Evolutionary conservation across 805 yeast genomes (phyloP).

Genomic region (Jamesozyma jinghongensis): DNA sequence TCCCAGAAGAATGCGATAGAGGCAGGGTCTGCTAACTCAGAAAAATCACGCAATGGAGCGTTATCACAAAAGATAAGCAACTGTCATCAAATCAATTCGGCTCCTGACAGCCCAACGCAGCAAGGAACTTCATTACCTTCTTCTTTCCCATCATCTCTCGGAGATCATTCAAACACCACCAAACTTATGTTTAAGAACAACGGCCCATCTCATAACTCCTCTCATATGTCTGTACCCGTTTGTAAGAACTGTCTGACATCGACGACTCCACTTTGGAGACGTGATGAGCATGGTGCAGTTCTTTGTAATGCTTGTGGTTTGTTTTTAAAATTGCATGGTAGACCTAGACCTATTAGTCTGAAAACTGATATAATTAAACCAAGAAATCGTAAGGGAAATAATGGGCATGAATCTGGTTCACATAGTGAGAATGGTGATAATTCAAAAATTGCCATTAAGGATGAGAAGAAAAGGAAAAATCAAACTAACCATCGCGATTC

Average conservation of each 20-base stretch:
- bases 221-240: slow-evolving; percentile 36
- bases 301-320: slow-evolving; percentile 93
- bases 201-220: background rate
- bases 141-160: background rate
- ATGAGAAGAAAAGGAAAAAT: slow-evolving; percentile 14
- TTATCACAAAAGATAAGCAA: no score
- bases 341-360: slow-evolving; percentile 83
- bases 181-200: slow-evolving; percentile 2
- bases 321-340: slow-evolving; percentile 80
- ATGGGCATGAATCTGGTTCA: slow-evolving; percentile 2
- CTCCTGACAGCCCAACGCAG: background rate
- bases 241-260: slow-evolving; percentile 89
- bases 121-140: background rate
- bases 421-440: no score
- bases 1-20: no score
- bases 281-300: slow-evolving; percentile 86
- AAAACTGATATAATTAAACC: slow-evolving; percentile 90
- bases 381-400: slow-evolving; percentile 62
- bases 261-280: slow-evolving; percentile 90
- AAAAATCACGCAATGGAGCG: no score
- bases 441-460: no score
- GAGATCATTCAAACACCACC: background rate
- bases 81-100: background rate
- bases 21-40: no score
- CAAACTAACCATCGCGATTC: background rate